Conservation (phyloP, 768 basidiomycete species). For the Phaeotremella skinneri region DNA sequence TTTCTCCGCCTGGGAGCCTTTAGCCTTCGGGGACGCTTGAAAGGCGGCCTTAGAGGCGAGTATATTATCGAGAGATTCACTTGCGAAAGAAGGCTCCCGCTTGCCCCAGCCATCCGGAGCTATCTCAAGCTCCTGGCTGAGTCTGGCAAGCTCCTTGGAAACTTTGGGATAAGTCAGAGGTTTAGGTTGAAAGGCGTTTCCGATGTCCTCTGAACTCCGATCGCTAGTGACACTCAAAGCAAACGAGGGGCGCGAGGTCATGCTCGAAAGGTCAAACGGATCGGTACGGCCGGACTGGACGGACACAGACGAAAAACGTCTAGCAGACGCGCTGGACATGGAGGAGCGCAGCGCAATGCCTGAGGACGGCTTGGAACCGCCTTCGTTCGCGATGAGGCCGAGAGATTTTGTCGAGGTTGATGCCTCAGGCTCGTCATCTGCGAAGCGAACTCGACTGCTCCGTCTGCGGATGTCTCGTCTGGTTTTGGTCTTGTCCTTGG, state of each 20-base stretch:
- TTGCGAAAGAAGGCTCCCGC: not conserved
- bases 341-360: too few species aligned
- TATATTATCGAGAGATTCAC: not conserved
- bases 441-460: conserved; percentile 3
- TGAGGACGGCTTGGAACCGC: not conserved
- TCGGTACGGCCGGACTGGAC: not conserved
- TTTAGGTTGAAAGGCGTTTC: not conserved
- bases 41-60: not conserved
- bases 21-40: not conserved
- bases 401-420: not conserved
- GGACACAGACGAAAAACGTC: not conserved
- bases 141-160: not conserved
- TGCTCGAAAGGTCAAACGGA: not conserved
- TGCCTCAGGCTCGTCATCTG: not conserved
- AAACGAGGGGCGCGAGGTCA: not conserved
- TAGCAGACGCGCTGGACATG: not conserved
- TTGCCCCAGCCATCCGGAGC: not conserved
- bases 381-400: too few species aligned
- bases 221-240: conserved; percentile 1
- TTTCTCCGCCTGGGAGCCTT: not conserved
- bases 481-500: not conserved
- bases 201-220: not conserved
- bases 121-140: not conserved
- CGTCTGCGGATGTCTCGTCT: not conserved
- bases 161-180: not conserved